phyloP scores from a whole-genome alignment of 2,329 filamentous ascomycete genomes.

The Capronia coronata region DNA sequence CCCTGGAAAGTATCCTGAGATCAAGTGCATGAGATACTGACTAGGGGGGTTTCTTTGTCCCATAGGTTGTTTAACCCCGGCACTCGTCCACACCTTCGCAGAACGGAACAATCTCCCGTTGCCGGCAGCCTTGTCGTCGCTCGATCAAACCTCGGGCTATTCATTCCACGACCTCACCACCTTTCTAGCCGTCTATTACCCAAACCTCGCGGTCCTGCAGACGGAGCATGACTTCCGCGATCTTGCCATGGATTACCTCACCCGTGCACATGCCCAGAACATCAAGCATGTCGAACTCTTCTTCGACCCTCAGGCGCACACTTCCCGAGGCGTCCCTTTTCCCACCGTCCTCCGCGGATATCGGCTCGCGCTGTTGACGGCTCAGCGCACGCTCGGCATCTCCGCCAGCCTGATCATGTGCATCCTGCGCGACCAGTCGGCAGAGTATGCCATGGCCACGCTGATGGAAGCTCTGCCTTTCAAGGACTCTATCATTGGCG shows the following conservation, averaged over 20 bases:
- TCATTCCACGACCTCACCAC: constrained; percentile 25
- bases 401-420: constrained; percentile 63
- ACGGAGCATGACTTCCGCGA: constrained; percentile 63
- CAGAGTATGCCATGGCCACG: constrained; percentile 28
- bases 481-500: constrained; percentile 26
- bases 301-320: constrained; percentile 74
- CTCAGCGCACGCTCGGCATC: constrained; percentile 57
- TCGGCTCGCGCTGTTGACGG: constrained; percentile 52
- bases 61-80: constrained; percentile 25
- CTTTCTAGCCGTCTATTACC: constrained; percentile 72
- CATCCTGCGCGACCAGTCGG: constrained; percentile 49
- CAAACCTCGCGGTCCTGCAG: constrained; percentile 64
- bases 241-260: constrained; percentile 66
- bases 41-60: constrained; percentile 5
- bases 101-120: constrained; percentile 23
- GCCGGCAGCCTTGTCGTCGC: constrained; percentile 16
- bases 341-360: constrained; percentile 60
- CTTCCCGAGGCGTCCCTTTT: constrained; percentile 56
- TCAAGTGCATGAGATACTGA: not conserved
- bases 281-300: constrained; percentile 71
- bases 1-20: not conserved
- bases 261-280: constrained; percentile 55
- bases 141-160: constrained; percentile 17
- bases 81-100: constrained; percentile 18
- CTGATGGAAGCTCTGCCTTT: constrained; percentile 26